A percentile compares a stretch with the other conserved stretches of the same genome.
These are phyloP conservation scores for Trichoderma sp. DNA, from an alignment of 2,329 filamentous ascomycete genomes.

Conservation along the genomic window DNA sequence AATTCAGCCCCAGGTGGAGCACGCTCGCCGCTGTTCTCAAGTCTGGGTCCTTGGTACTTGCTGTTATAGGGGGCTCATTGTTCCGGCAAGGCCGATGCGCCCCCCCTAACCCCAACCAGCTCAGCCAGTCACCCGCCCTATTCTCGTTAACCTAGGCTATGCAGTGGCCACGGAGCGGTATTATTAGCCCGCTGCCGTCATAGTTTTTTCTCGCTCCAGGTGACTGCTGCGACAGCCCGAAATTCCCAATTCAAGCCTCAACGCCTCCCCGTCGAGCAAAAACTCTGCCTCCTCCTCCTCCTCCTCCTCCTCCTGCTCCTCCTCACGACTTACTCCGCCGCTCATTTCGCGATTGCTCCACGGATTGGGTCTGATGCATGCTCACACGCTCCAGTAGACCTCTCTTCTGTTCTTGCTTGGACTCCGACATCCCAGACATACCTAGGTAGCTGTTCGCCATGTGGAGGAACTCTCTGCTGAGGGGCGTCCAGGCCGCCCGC, in stretches of 20 bases:
- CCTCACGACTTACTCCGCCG: constrained; percentile 51
- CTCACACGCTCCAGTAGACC: constrained; percentile 35
- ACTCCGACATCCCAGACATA: no score
- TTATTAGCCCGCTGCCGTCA: constrained; percentile 24
- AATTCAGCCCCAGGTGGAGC: no score
- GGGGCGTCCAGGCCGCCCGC: constrained; percentile 25
- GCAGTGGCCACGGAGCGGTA: constrained; percentile 4
- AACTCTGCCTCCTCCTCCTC: constrained; percentile 10
- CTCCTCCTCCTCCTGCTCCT: background rate
- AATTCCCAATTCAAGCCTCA: background rate
- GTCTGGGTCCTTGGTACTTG: no score
- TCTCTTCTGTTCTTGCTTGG: constrained; percentile 26
- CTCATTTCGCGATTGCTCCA: constrained; percentile 45
- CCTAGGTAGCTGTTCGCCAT: constrained; percentile 13
- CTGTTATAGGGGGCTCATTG: background rate
- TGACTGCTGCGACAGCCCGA: constrained; percentile 1
- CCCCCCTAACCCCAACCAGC: background rate
- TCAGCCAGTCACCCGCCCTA: constrained; percentile 12
- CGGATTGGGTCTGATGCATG: constrained; percentile 35
- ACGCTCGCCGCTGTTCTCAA: no score
- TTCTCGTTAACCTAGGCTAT: constrained; percentile 21
- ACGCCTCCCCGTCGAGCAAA: constrained; percentile 11
- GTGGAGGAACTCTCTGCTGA: constrained; percentile 25
- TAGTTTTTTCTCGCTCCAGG: constrained; percentile 17
- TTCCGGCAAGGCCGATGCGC: constrained; percentile 13